phyloP scores from a whole-genome alignment of 768 basidiomycete species.

The Rhodotorula sphaerocarpa region DNA sequence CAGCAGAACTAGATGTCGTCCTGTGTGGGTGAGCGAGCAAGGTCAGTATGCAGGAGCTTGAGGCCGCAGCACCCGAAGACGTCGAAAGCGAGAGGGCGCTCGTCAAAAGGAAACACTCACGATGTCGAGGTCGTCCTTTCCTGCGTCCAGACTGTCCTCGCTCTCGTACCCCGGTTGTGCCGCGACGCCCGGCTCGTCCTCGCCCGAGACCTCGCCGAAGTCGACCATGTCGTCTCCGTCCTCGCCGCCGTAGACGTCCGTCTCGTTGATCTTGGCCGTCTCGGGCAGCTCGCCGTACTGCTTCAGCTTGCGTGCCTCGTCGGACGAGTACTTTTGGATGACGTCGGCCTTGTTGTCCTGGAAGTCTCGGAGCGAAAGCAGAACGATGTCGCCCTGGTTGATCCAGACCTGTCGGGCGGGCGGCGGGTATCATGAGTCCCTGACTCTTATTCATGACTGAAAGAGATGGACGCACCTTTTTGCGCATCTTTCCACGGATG shows the following conservation, averaged over 20 bases:
- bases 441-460: no score
- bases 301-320: slow-evolving; percentile 68
- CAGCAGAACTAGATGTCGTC: no score
- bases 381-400: slow-evolving; percentile 92
- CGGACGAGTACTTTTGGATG: slow-evolving; percentile 95
- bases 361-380: slow-evolving; percentile 92
- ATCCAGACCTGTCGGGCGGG: slow-evolving; percentile 99
- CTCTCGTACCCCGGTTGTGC: neutral
- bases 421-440: no score
- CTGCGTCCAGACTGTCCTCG: slow-evolving; percentile 9
- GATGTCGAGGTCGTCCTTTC: slow-evolving; percentile 23
- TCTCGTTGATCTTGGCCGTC: slow-evolving; percentile 48
- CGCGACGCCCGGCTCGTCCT: slow-evolving; percentile 30
- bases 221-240: slow-evolving; percentile 43
- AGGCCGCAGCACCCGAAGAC: no score
- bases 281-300: slow-evolving; percentile 98
- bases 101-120: neutral
- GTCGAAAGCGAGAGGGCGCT: no score
- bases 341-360: slow-evolving; percentile 99
- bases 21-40: no score
- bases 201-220: slow-evolving; percentile 45
- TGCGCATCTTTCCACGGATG: slow-evolving; percentile 98
- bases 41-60: no score
- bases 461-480: slow-evolving; percentile 90
- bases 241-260: slow-evolving; percentile 48